A percentile compares a stretch with the other conserved stretches of the same genome.
These are phyloP conservation scores for Jimgerdemannia lactiflua DNA, from an alignment of 192 early-diverging fungal species.

Conservation along the genomic window DNA sequence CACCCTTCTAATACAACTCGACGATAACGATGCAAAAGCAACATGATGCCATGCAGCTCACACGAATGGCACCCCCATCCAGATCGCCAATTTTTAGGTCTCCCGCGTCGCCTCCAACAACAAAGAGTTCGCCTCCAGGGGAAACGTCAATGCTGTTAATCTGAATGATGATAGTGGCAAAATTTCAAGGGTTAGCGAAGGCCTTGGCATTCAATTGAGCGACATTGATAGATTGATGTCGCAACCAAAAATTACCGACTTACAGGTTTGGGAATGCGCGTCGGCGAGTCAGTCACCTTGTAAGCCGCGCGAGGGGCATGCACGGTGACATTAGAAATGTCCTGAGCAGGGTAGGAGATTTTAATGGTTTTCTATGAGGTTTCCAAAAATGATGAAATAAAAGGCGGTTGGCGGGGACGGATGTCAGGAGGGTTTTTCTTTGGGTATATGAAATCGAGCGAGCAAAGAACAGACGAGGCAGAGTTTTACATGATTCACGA, in stretches of 20 bases:
- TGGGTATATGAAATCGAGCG: too few species aligned
- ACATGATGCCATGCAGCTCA: conserved; percentile 9
- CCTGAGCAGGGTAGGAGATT: conserved; percentile 26
- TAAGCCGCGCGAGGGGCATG: conserved; percentile 31
- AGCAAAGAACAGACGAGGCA: not conserved
- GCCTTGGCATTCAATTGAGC: not conserved
- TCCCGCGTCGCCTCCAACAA: conserved; percentile 29
- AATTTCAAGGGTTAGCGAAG: not conserved
- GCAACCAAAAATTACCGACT: not conserved
- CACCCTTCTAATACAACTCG: too few species aligned
- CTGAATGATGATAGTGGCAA: conserved; percentile 10
- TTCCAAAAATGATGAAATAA: not conserved
- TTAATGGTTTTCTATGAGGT: conserved; percentile 37
- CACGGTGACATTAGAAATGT: conserved; percentile 25
- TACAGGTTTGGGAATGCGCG: conserved; percentile 8
- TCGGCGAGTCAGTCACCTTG: conserved; percentile 4
- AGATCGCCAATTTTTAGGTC: conserved; percentile 38
- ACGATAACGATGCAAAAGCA: too few species aligned
- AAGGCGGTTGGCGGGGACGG: not conserved
- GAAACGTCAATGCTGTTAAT: conserved; percentile 42
- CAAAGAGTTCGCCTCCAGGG: conserved; percentile 43
- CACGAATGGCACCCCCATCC: conserved; percentile 30
- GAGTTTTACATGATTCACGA: conserved; percentile 37
- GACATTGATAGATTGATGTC: not conserved
- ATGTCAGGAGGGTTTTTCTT: too few species aligned